These are phyloP conservation scores for Moesziomyces globuligerus DNA, from an alignment of 1,284 basidiomycete genomes.

Conservation along the genomic window DNA sequence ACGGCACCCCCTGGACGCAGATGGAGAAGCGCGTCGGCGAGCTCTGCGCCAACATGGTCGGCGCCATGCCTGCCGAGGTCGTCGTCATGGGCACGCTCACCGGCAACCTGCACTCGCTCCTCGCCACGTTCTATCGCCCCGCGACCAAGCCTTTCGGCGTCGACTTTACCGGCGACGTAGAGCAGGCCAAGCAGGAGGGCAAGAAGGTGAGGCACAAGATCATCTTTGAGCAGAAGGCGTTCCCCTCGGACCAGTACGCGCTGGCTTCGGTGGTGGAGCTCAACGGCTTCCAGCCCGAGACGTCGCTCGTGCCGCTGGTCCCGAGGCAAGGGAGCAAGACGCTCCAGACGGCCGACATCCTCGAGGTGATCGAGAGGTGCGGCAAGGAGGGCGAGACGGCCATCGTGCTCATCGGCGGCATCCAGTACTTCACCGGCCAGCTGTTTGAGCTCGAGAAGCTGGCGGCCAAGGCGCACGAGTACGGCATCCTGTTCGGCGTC, in stretches of 20 bases:
- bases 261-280: slow-evolving; percentile 85
- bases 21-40: slow-evolving; percentile 80
- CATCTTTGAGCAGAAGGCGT: slow-evolving; percentile 90
- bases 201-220: slow-evolving; percentile 78
- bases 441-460: slow-evolving; percentile 86
- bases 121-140: slow-evolving; percentile 93
- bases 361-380: slow-evolving; percentile 74
- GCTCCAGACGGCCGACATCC: slow-evolving; percentile 90
- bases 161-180: slow-evolving; percentile 27
- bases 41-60: slow-evolving; percentile 83
- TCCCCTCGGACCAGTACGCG: slow-evolving; percentile 97
- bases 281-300: slow-evolving; percentile 80
- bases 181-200: slow-evolving; percentile 28
- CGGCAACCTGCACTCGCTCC: slow-evolving; percentile 91
- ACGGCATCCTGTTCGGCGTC: slow-evolving; percentile 93
- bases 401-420: slow-evolving; percentile 58
- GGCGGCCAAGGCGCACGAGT: slow-evolving; percentile 76
- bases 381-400: slow-evolving; percentile 58
- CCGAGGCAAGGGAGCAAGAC: slow-evolving; percentile 85
- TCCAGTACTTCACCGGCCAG: slow-evolving; percentile 97
- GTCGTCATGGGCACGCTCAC: slow-evolving; percentile 94
- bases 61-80: slow-evolving; percentile 86
- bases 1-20: slow-evolving; percentile 83
- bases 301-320: slow-evolving; percentile 80
- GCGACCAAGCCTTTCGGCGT: slow-evolving; percentile 69